Evolutionary conservation across 495 filamentous ascomycete genomes (phyloP).

Genomic region (Viridothelium virens): DNA sequence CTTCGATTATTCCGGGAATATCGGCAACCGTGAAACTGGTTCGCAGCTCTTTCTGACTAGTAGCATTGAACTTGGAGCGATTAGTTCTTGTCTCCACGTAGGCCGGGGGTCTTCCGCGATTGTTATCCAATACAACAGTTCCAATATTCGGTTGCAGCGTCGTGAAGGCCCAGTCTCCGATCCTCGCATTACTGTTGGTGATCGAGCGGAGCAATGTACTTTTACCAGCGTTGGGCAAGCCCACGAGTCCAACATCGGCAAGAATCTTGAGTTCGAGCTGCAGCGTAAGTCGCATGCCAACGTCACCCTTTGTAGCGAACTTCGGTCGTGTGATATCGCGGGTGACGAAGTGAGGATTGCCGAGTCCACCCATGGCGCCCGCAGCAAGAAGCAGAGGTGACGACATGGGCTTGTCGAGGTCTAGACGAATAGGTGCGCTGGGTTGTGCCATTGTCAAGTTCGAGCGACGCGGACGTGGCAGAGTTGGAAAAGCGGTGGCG

Average conservation of each 20-base stretch:
- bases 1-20: conserved; percentile 85
- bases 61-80: conserved; percentile 26
- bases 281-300: conserved; percentile 65
- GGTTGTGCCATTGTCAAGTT: conserved; percentile 56
- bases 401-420: conserved; percentile 72
- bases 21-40: conserved; percentile 89
- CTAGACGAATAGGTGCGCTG: conserved; percentile 63
- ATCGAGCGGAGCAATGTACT: conserved; percentile 83
- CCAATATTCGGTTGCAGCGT: conserved; percentile 91
- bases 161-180: conserved; percentile 95
- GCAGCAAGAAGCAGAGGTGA: conserved; percentile 82
- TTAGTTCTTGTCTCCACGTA: neutral
- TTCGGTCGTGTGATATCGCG: conserved; percentile 61
- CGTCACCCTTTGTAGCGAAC: conserved; percentile 80
- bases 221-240: conserved; percentile 93
- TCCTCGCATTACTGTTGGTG: conserved; percentile 73
- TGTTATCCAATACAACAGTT: conserved; percentile 82
- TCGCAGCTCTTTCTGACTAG: conserved; percentile 40
- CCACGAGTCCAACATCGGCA: conserved; percentile 89
- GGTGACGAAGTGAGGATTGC: conserved; percentile 85
- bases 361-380: conserved; percentile 80
- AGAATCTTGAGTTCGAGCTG: conserved; percentile 91
- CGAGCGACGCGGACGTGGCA: conserved; percentile 49
- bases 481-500: conserved; percentile 51
- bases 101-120: conserved; percentile 54